Evolutionary conservation across 2,329 filamentous ascomycete genomes (phyloP).

Genomic region (Verticillium nonalfalfae): DNA sequence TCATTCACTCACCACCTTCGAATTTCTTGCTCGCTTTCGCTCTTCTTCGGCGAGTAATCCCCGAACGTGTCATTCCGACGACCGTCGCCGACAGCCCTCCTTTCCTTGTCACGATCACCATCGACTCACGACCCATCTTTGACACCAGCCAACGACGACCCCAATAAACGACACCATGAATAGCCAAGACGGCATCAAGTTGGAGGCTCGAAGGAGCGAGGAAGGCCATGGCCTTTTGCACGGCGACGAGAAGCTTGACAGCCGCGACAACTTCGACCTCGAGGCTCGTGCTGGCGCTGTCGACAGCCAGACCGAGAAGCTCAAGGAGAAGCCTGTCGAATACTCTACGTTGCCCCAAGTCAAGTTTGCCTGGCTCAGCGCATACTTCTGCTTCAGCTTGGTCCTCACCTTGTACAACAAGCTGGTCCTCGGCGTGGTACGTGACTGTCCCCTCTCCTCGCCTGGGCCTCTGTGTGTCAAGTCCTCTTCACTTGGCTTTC

Average conservation of each 20-base stretch:
- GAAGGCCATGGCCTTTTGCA: conserved; percentile 12
- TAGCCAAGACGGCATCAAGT: conserved; percentile 12
- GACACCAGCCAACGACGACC: background rate
- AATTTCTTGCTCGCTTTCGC: background rate
- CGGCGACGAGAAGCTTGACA: conserved; percentile 11
- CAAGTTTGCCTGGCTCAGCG: conserved; percentile 43
- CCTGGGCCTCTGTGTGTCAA: background rate
- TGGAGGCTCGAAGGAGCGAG: conserved; percentile 10
- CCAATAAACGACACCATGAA: conserved; percentile 7
- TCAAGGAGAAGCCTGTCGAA: conserved; percentile 19
- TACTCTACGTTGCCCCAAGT: conserved; percentile 35
- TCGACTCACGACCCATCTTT: conserved; percentile 2
- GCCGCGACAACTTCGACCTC: conserved; percentile 11
- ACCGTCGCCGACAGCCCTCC: conserved; percentile 5
- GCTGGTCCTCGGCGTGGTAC: conserved; percentile 44
- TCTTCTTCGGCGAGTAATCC: background rate
- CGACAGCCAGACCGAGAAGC: conserved; percentile 4
- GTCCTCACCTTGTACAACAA: conserved; percentile 54
- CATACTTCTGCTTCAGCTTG: conserved; percentile 44
- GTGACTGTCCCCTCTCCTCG: conserved; percentile 13
- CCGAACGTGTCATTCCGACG: background rate
- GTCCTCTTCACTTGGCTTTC: background rate
- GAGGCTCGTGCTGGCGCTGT: conserved; percentile 8
- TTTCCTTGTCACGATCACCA: background rate
- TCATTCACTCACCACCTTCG: background rate